These are phyloP conservation scores for Pezicula carpinea DNA, from an alignment of 2,329 filamentous ascomycete genomes.

Conservation along the genomic window DNA sequence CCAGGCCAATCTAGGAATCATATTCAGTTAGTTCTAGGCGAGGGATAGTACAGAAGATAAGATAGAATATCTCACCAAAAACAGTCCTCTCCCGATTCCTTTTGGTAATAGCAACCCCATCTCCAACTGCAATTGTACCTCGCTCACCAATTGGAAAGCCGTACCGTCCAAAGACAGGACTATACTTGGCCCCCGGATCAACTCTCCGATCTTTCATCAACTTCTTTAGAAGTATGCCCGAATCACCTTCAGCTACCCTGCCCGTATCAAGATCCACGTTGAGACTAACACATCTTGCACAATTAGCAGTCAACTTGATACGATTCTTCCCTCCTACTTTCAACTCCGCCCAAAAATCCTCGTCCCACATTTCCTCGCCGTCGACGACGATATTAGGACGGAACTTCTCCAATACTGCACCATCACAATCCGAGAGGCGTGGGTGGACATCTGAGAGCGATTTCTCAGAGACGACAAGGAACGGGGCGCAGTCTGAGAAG, in stretches of 20 bases:
- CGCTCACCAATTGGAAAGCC: conserved; percentile 46
- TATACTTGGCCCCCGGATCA: conserved; percentile 59
- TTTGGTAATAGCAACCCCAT: conserved; percentile 39
- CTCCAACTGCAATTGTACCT: conserved; percentile 37
- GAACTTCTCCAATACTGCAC: conserved; percentile 62
- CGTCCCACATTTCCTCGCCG: conserved; percentile 56
- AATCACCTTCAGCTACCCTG: conserved; percentile 48
- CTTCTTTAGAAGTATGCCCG: conserved; percentile 62
- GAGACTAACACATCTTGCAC: conserved; percentile 60
- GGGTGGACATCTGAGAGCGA: conserved; percentile 62
- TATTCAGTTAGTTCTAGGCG: not conserved
- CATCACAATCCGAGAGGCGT: conserved; percentile 42
- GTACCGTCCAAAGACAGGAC: conserved; percentile 68
- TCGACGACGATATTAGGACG: conserved; percentile 68
- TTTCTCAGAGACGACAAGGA: conserved; percentile 63
- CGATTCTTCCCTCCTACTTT: conserved; percentile 31
- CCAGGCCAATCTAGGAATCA: conserved; percentile 21
- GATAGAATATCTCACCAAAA: conserved; percentile 36
- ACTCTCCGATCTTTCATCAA: conserved; percentile 67
- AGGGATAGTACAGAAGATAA: not conserved
- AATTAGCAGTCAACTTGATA: conserved; percentile 62
- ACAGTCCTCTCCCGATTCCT: conserved; percentile 35
- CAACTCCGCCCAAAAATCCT: conserved; percentile 68
- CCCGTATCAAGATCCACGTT: conserved; percentile 69
- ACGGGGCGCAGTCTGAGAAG: conserved; percentile 70